These are phyloP conservation scores for Cerrena zonata DNA, from an alignment of 1,284 basidiomycete species.

Conservation along the genomic window DNA sequence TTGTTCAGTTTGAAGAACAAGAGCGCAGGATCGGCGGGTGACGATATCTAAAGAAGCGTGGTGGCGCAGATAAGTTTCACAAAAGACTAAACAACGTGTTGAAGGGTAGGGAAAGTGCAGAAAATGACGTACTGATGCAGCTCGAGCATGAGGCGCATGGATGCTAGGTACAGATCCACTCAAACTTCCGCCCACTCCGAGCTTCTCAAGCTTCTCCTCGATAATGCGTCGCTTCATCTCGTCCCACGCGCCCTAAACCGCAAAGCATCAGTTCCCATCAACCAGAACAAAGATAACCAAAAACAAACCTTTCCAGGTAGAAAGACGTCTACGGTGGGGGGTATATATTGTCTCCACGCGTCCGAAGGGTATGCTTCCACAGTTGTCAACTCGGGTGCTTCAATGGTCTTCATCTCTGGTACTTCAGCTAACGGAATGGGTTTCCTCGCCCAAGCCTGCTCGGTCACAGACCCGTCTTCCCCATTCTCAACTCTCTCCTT, in stretches of 20 bases:
- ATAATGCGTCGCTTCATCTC: constrained; percentile 61
- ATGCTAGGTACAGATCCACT: constrained; percentile 53
- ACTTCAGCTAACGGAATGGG: constrained; percentile 44
- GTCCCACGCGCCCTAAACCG: constrained; percentile 61
- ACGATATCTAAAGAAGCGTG: constrained; percentile 78
- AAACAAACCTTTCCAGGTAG: constrained; percentile 68
- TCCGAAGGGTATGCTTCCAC: constrained; percentile 60
- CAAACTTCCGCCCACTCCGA: constrained; percentile 68
- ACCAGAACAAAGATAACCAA: background rate
- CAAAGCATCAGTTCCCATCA: background rate
- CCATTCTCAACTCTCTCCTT: constrained; percentile 51
- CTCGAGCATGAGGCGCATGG: constrained; percentile 67
- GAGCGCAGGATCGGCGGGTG: constrained; percentile 74
- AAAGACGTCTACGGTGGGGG: constrained; percentile 69
- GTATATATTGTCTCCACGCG: constrained; percentile 47
- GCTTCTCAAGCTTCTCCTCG: constrained; percentile 70
- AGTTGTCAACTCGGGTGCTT: constrained; percentile 45
- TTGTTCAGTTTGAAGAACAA: constrained; percentile 77
- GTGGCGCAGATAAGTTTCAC: background rate
- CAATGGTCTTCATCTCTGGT: constrained; percentile 30
- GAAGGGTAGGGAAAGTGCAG: too few species aligned
- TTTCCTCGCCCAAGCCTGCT: constrained; percentile 56
- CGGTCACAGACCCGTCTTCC: constrained; percentile 39
- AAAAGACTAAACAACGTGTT: constrained; percentile 7
- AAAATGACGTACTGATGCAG: constrained; percentile 59